Evolutionary conservation across 352 stramenopile species (phyloP).

Genomic region (Pythium graminicola): DNA sequence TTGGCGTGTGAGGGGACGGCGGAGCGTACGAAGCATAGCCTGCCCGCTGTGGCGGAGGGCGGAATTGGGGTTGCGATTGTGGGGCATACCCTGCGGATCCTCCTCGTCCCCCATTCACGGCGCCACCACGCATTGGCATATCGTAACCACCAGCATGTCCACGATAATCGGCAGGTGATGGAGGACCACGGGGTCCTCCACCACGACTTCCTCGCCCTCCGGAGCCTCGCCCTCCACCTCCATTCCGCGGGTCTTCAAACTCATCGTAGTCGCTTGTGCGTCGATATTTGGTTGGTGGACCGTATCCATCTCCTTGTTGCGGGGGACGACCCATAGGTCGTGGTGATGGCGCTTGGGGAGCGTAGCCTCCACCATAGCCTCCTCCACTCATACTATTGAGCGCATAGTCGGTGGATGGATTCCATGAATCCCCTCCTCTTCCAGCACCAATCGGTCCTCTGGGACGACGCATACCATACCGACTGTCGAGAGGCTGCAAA

Average conservation of each 20-base stretch:
- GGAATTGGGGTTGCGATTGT: conserved; percentile 30
- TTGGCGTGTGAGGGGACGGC: neutral
- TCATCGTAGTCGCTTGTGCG: conserved; percentile 11
- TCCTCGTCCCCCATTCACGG: neutral
- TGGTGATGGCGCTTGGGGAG: neutral
- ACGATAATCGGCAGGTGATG: conserved; percentile 5
- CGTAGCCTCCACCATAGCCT: conserved; percentile 1
- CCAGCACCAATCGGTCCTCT: conserved; percentile 1
- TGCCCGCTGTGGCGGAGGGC: conserved; percentile 26
- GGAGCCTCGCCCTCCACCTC: neutral
- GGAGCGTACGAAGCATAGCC: conserved; percentile 31
- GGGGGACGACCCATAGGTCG: neutral
- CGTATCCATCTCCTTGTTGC: conserved; percentile 4
- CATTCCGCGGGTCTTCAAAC: conserved; percentile 8
- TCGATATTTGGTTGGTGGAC: conserved; percentile 16
- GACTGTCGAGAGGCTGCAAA: conserved; percentile 7
- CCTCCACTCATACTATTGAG: neutral
- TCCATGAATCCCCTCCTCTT: conserved; percentile 6
- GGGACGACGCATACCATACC: conserved; percentile 4
- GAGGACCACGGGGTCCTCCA: neutral
- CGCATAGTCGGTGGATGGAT: neutral
- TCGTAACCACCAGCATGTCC: conserved; percentile 10
- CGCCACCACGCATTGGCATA: conserved; percentile 3
- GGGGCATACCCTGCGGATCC: neutral
- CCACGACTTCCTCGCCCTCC: conserved; percentile 9